These are phyloP conservation scores for Sorghum bicolor DNA, from an alignment of 176 grass and related monocot species.

Conservation along the genomic window Sorghum_bicolor_NCBIv3 NC_012872.2:71784501-71785000, in stretches of 20 bases:
- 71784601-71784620: slow-evolving; percentile 13
- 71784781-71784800: not conserved
- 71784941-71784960: no score
- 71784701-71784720: not conserved
- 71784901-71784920: not conserved
- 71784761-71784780: not conserved
- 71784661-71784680: not conserved
- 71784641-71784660: not conserved
- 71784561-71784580: not conserved
- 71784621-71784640: not conserved
- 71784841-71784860: not conserved
- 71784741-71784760: not conserved
- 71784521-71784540: not conserved
- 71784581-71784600: not conserved
- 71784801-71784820: not conserved
- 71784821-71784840: no score
- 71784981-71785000: not conserved
- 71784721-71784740: not conserved
- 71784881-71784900: not conserved
- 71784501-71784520: slow-evolving; percentile 39
- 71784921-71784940: slow-evolving; percentile 7
- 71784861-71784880: not conserved
- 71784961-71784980: not conserved
- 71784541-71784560: not conserved
- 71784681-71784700: not conserved